Evolutionary conservation across 202 grass and related monocot species (phyloP), one percentile per base, ranked within the genome.

Genomic region (Elaeis oleifera): DNA sequence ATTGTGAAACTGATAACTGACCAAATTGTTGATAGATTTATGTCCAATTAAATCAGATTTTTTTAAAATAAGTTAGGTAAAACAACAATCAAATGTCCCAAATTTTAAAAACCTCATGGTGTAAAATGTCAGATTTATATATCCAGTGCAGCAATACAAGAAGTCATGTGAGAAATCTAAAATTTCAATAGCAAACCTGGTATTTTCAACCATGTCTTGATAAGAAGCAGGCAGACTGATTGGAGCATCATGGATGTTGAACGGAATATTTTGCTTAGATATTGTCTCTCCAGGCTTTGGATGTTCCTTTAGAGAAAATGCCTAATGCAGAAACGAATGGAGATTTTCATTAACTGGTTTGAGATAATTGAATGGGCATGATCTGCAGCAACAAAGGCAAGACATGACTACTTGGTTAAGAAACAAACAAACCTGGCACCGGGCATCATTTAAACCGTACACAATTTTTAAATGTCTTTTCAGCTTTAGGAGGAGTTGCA

Each of bases 401-500:
- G 29, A 56, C 59, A 1, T 61, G 2, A 52, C 69, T 54, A 68
- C 36, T 13, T 13, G 14, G 29, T 18, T 52, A 49, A 77, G 18
- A 63, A 54, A 48, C 27, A 62, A 26, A 26, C 71, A 56, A 70
- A 99, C 94, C 94, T 99, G 28, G 28, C 76, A 99, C 14, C 94
- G 82, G 44, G 85, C 88, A 65, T 99, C 94, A 39, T 78, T 92
- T 73, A 99, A 71, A 78, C 82, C 36, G 71, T 89, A 99, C 29
- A 89, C 74, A 64, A 86, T 76, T 86, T 99, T 99, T 74, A 99
- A 70, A 86, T 99, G 85, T 65, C 94, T 89, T 81, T 99, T 99
- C 78, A 99, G 49, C 81, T 89, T 99, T 51, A 31, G 28, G 28
- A 44, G 8, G 61, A 99, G 88, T 75, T 94, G 94, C 32, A 99